Evolutionary conservation across 345 rosid genomes (phyloP).

Genomic region (Excoecaria cochinchinensis): DNA sequence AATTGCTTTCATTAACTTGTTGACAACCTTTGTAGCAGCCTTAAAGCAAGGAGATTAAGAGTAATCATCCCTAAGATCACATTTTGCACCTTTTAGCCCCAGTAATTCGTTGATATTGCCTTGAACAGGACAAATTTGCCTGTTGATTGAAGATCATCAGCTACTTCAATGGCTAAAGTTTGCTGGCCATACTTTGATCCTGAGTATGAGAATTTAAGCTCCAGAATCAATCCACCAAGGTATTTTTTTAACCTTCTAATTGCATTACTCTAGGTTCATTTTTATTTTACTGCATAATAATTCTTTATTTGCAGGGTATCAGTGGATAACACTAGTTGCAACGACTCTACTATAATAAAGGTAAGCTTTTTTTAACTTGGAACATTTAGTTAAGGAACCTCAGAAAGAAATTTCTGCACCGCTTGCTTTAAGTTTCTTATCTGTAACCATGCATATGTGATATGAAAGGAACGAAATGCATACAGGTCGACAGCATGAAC

Average conservation of each 20-base stretch:
- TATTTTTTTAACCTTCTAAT: slow-evolving; percentile 7
- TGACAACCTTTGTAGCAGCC: background rate
- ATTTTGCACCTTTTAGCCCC: background rate
- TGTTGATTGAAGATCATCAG: slow-evolving; percentile 11
- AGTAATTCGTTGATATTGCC: background rate
- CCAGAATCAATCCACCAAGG: slow-evolving; percentile 94
- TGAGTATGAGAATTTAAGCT: slow-evolving; percentile 84
- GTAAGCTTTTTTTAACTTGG: slow-evolving; percentile 27
- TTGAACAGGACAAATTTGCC: slow-evolving; percentile 9
- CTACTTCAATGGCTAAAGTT: slow-evolving; percentile 57
- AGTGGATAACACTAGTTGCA: slow-evolving; percentile 73
- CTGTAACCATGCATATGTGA: background rate
- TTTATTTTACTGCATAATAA: background rate
- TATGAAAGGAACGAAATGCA: slow-evolving; percentile 1
- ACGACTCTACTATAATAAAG: slow-evolving; percentile 72
- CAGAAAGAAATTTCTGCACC: background rate
- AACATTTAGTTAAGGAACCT: background rate
- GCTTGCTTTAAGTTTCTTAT: background rate
- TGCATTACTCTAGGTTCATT: background rate
- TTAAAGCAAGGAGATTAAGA: background rate
- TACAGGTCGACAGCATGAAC: slow-evolving; percentile 90
- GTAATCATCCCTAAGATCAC: background rate
- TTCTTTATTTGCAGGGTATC: slow-evolving; percentile 60
- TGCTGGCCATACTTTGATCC: slow-evolving; percentile 97
- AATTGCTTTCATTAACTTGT: background rate